Percentiles rank a stretch among this genome's conserved stretches.
Evolutionary conservation across 805 yeast genomes (phyloP).

Genomic region (Candida schatavii): DNA sequence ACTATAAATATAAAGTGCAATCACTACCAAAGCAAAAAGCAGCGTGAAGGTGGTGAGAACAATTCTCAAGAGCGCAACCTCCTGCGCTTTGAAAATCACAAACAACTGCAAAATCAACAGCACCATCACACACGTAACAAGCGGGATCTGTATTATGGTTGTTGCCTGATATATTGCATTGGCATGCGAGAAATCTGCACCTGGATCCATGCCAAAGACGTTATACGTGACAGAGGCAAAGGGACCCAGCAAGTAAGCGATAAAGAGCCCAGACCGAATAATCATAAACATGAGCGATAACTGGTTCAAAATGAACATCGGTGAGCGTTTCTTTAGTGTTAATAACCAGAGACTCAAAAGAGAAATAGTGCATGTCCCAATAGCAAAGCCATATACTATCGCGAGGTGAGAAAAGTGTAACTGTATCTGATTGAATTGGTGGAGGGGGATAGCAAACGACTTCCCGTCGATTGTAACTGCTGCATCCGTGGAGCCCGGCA

Average conservation of each 20-base stretch:
- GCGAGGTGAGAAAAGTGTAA: conserved; percentile 3
- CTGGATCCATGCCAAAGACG: no score
- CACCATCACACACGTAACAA: conserved; percentile 58
- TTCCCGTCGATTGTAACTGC: conserved; percentile 1
- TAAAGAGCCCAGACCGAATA: conserved; percentile 59
- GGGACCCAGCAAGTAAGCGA: conserved; percentile 53
- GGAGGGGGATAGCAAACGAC: neutral
- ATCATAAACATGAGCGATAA: conserved; percentile 52
- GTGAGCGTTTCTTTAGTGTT: conserved; percentile 51
- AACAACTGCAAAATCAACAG: conserved; percentile 71
- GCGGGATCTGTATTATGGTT: conserved; percentile 55
- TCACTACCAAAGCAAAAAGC: conserved; percentile 50
- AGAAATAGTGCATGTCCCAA: conserved; percentile 16
- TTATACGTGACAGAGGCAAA: conserved; percentile 48
- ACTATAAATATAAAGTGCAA: conserved; percentile 56
- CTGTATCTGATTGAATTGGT: neutral
- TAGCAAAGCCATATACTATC: conserved; percentile 15
- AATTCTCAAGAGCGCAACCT: conserved; percentile 41
- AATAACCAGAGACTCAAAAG: conserved; percentile 12
- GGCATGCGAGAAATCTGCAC: conserved; percentile 28
- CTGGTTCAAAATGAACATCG: conserved; percentile 74
- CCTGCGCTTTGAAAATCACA: conserved; percentile 64
- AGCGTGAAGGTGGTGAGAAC: conserved; percentile 36
- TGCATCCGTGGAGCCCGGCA: no score
- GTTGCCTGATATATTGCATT: conserved; percentile 40